Base-by-base conservation (phyloP, 2,329 filamentous ascomycete species). In the Daldinia eschscholtzii region DNA sequence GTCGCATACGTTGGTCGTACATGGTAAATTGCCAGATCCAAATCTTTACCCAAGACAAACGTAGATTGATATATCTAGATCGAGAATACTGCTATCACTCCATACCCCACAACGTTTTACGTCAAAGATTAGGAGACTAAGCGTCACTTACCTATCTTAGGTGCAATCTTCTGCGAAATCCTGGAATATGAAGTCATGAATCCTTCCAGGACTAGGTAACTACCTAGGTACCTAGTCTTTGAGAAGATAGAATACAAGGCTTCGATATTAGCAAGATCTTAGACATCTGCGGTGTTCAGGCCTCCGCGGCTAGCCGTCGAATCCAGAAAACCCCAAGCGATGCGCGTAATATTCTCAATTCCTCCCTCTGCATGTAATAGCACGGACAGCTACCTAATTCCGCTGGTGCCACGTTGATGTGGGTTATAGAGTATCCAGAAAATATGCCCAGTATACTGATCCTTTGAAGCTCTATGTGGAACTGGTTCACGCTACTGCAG, bases 401-500 rank as follows among this genome's bases (percentile, higher is more conserved):
- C 13, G 33, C 2, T 53, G 30, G 50, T 53, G 50, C 50, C 30
- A 53, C 50, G 50, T 53, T 35, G 23, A 12, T 20, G n/a, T 18
- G 9, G 28, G 35, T 33, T 30, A 3, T 15, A 52, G n/a, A n/a
- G 9, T 5, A 52, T 52, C 33, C 33, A 10, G 10, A 35, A 35
- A 35, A 35, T 35, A 10, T 9, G 33, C 33, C 33, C 10, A 35
- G 33, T 35, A 2, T 35, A 35, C 10, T 35, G 33, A 33, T 9
- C 6, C 15, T 30, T 2, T 10, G 5, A 15, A 50, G 23, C 23
- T 26, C 15, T 3, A 50, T 9, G 15, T 20, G 44, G 5, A 48
- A 48, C 20, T 26, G 13, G 23, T 23, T 30, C 26, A 28, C 13
- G 6, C 26, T 50, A 50, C 46, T 50, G 26, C 13, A 30, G 6